These are phyloP conservation scores for Artemisia tridentata DNA, from an alignment of 129 eudicot genomes.

Conservation along the genomic window DNA sequence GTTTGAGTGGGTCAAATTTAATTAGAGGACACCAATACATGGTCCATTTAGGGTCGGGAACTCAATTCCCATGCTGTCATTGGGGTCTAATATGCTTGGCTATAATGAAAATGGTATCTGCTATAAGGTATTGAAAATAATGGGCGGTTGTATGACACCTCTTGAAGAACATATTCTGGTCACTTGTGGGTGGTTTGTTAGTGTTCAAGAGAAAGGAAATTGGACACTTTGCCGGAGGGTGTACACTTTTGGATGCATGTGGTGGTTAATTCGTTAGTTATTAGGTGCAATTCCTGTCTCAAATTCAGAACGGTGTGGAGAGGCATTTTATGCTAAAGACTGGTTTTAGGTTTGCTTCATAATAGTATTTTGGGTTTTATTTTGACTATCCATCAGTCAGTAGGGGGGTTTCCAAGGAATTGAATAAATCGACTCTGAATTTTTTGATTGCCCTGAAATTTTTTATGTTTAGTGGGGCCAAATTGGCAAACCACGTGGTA, in stretches of 20 bases:
- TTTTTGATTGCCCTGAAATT: not conserved
- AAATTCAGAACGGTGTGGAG: too few species aligned
- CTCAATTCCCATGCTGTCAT: slow-evolving; percentile 22
- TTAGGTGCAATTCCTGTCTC: slow-evolving; percentile 17
- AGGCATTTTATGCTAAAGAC: slow-evolving; percentile 27
- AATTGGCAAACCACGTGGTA: not conserved
- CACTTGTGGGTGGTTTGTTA: slow-evolving; percentile 25
- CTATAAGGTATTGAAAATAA: slow-evolving; percentile 24
- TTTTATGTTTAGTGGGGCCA: slow-evolving; percentile 11
- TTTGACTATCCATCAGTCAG: slow-evolving; percentile 8
- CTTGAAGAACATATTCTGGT: slow-evolving; percentile 21
- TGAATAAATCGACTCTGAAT: slow-evolving; percentile 19
- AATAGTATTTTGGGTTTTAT: slow-evolving; percentile 23
- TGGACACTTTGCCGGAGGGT: slow-evolving; percentile 23
- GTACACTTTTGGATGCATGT: slow-evolving; percentile 22
- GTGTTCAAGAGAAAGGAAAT: slow-evolving; percentile 4
- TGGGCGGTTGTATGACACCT: slow-evolving; percentile 15
- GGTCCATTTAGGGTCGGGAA: slow-evolving; percentile 22
- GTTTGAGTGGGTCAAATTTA: slow-evolving; percentile 25
- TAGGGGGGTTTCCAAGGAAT: slow-evolving; percentile 19
- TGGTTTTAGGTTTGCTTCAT: slow-evolving; percentile 28
- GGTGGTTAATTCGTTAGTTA: slow-evolving; percentile 25
- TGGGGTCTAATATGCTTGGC: slow-evolving; percentile 29
- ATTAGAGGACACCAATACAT: slow-evolving; percentile 23
- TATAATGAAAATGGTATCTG: slow-evolving; percentile 37